A percentile compares a stretch with the other conserved stretches of the same genome.
These are phyloP conservation scores for Chaetomidium leptoderma DNA, from an alignment of 495 filamentous ascomycete species.

Conservation along the genomic window DNA sequence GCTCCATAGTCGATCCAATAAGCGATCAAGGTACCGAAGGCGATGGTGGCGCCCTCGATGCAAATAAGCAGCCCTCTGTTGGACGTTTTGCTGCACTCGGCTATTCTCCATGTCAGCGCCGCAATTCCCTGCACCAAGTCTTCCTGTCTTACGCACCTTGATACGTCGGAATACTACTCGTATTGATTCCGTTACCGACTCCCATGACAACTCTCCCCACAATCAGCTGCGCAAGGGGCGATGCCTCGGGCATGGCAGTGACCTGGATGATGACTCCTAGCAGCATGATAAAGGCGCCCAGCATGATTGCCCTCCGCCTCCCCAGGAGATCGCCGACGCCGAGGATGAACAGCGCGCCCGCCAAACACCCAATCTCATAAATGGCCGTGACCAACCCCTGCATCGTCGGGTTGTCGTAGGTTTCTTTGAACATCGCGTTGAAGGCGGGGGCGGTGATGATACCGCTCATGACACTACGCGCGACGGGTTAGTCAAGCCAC, in stretches of 20 bases:
- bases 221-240: constrained; percentile 62
- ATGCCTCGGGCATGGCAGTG: constrained; percentile 43
- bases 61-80: constrained; percentile 81
- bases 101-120: constrained; percentile 12
- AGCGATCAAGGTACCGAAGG: constrained; percentile 71
- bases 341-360: constrained; percentile 69
- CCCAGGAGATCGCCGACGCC: constrained; percentile 64
- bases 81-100: constrained; percentile 65
- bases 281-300: constrained; percentile 68
- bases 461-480: constrained; percentile 59
- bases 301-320: constrained; percentile 51
- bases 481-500: not conserved
- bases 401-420: constrained; percentile 62
- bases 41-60: constrained; percentile 76
- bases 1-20: constrained; percentile 84
- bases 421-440: constrained; percentile 64
- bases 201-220: constrained; percentile 71
- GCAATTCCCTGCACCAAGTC: not conserved
- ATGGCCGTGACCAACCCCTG: constrained; percentile 79
- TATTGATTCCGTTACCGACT: constrained; percentile 74
- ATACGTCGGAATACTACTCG: constrained; percentile 73
- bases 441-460: constrained; percentile 73
- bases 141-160: constrained; percentile 54
- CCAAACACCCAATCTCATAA: constrained; percentile 75
- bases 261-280: constrained; percentile 68